Percentiles rank a stretch among this genome's conserved stretches.
Conservation (phyloP, 257 asterid genomes). For the Eustoma russellianum region DNA sequence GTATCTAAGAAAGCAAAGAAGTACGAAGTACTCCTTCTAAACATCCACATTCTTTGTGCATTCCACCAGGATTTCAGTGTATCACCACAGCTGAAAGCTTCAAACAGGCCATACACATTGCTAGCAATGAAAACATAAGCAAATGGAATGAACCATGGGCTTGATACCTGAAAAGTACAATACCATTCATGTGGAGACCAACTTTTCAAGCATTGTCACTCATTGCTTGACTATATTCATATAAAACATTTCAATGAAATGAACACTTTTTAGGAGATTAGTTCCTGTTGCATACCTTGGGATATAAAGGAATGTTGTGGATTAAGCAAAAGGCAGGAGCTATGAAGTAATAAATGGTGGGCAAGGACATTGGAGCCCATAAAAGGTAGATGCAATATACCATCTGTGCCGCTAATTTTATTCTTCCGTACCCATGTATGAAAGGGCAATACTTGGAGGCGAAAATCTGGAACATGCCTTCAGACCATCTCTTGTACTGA, state of each 20-base stretch:
- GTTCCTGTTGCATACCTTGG: conserved; percentile 25
- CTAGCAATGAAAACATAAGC: conserved; percentile 31
- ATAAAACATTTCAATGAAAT: neutral
- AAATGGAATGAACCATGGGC: conserved; percentile 48
- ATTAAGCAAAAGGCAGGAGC: conserved; percentile 40
- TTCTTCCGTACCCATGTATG: conserved; percentile 43
- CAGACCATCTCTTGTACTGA: conserved; percentile 77
- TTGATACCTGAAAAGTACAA: conserved; percentile 28
- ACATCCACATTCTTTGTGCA: conserved; percentile 41
- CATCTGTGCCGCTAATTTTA: conserved; percentile 52
- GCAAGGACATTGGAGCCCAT: conserved; percentile 52
- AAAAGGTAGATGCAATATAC: conserved; percentile 55
- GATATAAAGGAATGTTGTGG: conserved; percentile 42
- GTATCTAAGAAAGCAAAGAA: conserved; percentile 48
- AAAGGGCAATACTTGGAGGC: conserved; percentile 64
- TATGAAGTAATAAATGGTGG: conserved; percentile 33
- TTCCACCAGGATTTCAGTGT: conserved; percentile 61
- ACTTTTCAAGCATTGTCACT: too few species aligned
- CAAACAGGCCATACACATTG: conserved; percentile 23
- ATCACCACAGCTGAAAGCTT: conserved; percentile 33
- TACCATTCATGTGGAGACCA: too few species aligned
- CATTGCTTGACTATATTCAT: too few species aligned
- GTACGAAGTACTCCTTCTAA: conserved; percentile 42
- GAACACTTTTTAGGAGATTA: neutral
- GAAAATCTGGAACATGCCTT: conserved; percentile 73